These are phyloP conservation scores for Barbatosphaeria neglecta DNA, from an alignment of 495 filamentous ascomycete species.

Conservation along the genomic window DNA sequence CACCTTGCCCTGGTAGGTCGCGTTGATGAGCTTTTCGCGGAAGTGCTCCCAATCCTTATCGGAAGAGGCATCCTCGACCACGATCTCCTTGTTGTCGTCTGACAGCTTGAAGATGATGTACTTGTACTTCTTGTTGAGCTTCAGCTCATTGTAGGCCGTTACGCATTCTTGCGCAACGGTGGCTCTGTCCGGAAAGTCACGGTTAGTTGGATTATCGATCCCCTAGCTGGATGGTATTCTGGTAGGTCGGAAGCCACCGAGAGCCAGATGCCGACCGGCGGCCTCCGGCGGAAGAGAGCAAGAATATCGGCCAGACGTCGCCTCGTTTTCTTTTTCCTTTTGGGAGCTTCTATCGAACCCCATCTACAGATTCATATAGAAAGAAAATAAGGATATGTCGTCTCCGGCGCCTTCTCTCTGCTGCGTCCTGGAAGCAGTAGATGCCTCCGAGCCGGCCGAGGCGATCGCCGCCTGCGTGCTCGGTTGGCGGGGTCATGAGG, in stretches of 20 bases:
- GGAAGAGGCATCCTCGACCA: constrained; percentile 58
- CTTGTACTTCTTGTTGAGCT: constrained; percentile 77
- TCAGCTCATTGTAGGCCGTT: constrained; percentile 75
- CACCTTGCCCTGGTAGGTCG: constrained; percentile 38
- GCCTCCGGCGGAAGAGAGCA: no score
- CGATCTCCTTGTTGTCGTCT: constrained; percentile 83
- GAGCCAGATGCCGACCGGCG: no score
- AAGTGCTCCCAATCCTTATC: constrained; percentile 60
- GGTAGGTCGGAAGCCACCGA: no score
- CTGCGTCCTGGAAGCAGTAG: no score
- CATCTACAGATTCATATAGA: no score
- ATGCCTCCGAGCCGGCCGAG: no score
- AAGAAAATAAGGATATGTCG: no score
- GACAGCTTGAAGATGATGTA: constrained; percentile 96
- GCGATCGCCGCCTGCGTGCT: neutral
- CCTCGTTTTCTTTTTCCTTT: no score
- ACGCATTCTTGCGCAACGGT: constrained; percentile 70
- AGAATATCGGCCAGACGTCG: no score
- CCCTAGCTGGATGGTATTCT: no score
- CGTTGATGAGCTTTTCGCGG: constrained; percentile 64
- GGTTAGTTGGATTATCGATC: neutral
- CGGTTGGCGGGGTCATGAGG: constrained; percentile 5
- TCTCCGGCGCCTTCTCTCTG: no score
- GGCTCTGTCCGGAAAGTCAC: constrained; percentile 52
- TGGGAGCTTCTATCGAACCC: no score